Conservation (phyloP, 345 rosid genomes). For the Populus euphratica region DNA sequence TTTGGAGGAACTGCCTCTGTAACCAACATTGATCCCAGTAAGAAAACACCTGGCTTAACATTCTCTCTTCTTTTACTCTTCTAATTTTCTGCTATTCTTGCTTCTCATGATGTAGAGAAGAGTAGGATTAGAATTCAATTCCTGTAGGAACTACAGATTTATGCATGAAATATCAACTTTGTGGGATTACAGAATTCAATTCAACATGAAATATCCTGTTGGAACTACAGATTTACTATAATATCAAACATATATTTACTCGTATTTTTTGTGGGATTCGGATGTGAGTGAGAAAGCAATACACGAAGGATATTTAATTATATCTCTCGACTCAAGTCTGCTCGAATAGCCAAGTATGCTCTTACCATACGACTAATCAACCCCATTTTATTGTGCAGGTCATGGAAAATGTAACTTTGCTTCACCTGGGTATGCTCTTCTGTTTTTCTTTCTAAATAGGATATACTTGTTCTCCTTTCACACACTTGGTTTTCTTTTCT, state of each 20-base stretch:
- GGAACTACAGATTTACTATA: no score
- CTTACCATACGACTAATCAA: background rate
- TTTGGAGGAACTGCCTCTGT: slow-evolving; percentile 30
- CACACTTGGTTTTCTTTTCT: background rate
- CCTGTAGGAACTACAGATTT: background rate
- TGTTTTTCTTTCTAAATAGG: background rate
- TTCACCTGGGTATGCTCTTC: slow-evolving; percentile 19
- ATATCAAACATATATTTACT: no score
- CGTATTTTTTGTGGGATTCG: no score
- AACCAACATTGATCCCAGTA: slow-evolving; percentile 22
- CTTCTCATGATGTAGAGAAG: background rate
- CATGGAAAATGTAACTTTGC: slow-evolving; percentile 26
- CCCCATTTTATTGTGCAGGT: slow-evolving; percentile 10
- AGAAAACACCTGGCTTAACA: background rate
- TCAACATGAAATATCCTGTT: no score
- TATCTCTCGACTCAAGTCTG: no score
- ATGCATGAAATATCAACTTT: no score
- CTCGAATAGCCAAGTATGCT: no score
- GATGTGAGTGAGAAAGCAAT: no score
- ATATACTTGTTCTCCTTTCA: background rate
- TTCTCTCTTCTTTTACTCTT: background rate
- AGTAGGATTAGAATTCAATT: background rate
- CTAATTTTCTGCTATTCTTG: background rate
- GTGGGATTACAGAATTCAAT: no score
- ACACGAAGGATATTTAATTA: no score